Conservation (phyloP, 129 eudicot species). For the Artemisia argyi region DNA sequence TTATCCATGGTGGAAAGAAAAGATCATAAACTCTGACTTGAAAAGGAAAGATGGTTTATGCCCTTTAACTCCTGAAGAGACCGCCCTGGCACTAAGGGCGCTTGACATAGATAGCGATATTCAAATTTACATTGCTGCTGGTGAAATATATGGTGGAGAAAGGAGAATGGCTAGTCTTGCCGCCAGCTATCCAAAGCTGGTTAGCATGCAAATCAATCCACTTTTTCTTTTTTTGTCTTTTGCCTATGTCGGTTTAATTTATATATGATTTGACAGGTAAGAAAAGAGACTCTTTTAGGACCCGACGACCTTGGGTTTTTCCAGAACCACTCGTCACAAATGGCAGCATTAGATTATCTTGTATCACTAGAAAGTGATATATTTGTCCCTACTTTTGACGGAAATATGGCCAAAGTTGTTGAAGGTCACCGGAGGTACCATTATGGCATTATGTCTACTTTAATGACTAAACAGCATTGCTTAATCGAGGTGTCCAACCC, state of each 20-base stretch:
- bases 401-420: conserved; percentile 98
- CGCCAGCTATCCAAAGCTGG: conserved; percentile 84
- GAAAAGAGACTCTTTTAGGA: conserved; percentile 88
- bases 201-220: conserved; percentile 30
- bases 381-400: conserved; percentile 95
- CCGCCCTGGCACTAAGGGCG: conserved; percentile 80
- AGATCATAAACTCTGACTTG: conserved; percentile 80
- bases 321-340: conserved; percentile 95
- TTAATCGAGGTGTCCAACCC: background rate
- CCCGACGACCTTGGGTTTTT: conserved; percentile 79
- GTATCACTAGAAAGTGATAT: conserved; percentile 96
- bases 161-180: conserved; percentile 79
- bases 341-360: conserved; percentile 98
- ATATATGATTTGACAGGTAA: conserved; percentile 57
- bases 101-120: conserved; percentile 71
- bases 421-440: conserved; percentile 97
- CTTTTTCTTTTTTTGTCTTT: background rate
- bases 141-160: conserved; percentile 97
- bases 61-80: conserved; percentile 98
- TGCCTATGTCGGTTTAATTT: background rate
- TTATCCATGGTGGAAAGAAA: conserved; percentile 99
- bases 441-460: background rate
- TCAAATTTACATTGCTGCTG: conserved; percentile 96
- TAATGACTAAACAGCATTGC: background rate
- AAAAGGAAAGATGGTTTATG: conserved; percentile 92